Evolutionary conservation across 441 rosid species (phyloP), one percentile per base, ranked within the genome.

Genomic region (Corymbia citriodora): DNA sequence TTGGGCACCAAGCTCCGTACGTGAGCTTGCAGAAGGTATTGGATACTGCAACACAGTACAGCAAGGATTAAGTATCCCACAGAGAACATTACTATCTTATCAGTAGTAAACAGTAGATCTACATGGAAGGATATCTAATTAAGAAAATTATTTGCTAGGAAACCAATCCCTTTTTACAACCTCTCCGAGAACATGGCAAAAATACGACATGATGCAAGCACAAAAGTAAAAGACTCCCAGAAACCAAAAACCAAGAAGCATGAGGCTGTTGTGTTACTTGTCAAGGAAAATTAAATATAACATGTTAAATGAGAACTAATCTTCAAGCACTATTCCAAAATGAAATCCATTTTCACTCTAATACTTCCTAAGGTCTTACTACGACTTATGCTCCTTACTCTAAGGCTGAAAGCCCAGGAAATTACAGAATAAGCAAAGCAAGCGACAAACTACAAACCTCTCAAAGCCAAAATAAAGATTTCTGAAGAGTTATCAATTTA

Each of bases 21-120:
- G 96, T 88, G 96, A 96, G 93, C 99, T 98, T 90, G 97, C 99
- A 45, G 93, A 89, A 90, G 99, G 98, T 90, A 97, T 96, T 50
- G 95, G 97, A 91, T 98, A 97, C 99, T 98, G 98, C 94, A 94
- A 74, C 21, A 52, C 85, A 74, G 85, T 40, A 74, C 52, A 74
- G 50, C 50, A 74, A 74, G 85, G 85, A 74, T 74, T 52, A 40
- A 74, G 17, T 74, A 74, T 74, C 52, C 85, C 85, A 21, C 50
- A 74, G n/a, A 74, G 17, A 40, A 40, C 52, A 23, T 40, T 74
- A 74, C 83, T 74, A 50, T 74, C n/a, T 40, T 40, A 74, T 74
- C 3, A 3, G 52, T 23, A 40, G 52, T 40, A 74, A 45, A 40
- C 17, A 74, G n/a, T 40, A 48, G 85, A 21, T 31, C 45, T 68